Evolutionary conservation across 176 grass and related monocot species (phyloP).

Genomic region (Oryza nivara): DNA sequence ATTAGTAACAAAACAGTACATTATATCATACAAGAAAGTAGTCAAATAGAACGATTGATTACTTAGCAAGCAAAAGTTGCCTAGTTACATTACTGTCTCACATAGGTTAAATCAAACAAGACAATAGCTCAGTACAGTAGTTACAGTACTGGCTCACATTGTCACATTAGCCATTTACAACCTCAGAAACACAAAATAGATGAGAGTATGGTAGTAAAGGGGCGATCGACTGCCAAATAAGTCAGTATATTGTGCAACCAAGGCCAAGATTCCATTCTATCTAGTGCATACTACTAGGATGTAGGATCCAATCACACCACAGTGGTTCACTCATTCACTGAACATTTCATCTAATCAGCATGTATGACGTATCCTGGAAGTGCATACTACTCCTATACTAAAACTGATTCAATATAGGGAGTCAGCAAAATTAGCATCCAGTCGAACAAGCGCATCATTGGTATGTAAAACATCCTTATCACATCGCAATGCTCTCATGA

Average conservation of each 20-base stretch:
- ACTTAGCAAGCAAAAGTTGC: not conserved
- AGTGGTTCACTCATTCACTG: not conserved
- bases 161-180: not conserved
- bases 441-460: not conserved
- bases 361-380: no score
- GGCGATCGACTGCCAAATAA: not conserved
- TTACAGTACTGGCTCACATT: not conserved
- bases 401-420: not conserved
- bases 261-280: not conserved
- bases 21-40: not conserved
- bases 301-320: not conserved
- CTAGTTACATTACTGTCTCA: not conserved
- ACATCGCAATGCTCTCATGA: not conserved
- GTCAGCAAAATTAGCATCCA: not conserved
- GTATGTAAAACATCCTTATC: not conserved
- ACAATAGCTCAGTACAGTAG: not conserved
- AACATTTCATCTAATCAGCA: not conserved
- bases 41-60: not conserved
- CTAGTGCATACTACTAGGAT: not conserved
- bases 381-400: no score
- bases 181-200: not conserved
- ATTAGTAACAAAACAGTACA: not conserved
- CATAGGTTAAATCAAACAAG: not conserved
- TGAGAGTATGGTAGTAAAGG: not conserved
- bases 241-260: not conserved